Evolutionary conservation across 352 stramenopile genomes (phyloP).

Genomic region (Phytophthora uliginosa): DNA sequence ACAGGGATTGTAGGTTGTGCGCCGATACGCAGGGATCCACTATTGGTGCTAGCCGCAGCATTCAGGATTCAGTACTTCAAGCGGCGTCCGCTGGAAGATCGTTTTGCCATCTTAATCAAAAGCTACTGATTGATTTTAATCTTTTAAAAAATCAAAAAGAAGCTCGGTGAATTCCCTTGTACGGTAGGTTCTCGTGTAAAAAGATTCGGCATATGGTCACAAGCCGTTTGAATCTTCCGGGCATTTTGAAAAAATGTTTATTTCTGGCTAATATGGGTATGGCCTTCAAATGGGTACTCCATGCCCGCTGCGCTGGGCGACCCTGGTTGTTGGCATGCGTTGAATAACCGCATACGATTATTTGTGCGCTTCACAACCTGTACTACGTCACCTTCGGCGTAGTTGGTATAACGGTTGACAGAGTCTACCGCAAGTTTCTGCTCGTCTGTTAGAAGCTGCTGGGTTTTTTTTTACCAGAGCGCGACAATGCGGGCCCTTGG

Average conservation of each 20-base stretch:
- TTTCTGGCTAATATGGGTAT: background rate
- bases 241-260: background rate
- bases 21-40: background rate
- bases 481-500: too few relatives aligned
- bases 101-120: background rate
- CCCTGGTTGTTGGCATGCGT: too few relatives aligned
- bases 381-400: too few relatives aligned
- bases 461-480: too few relatives aligned
- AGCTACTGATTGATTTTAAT: background rate
- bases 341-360: background rate
- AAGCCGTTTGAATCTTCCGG: background rate
- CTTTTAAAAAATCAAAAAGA: background rate
- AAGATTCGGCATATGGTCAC: background rate
- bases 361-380: background rate
- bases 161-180: background rate
- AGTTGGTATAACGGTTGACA: too few relatives aligned
- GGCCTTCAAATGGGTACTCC: background rate
- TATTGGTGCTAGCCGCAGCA: background rate
- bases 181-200: background rate
- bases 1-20: background rate
- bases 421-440: too few relatives aligned
- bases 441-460: too few relatives aligned
- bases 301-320: too few relatives aligned
- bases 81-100: background rate
- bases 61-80: too few relatives aligned